Evolutionary conservation across 352 stramenopile species (phyloP), one percentile per base, ranked within the genome.

Genomic region (Poterioochromonas sp.): DNA sequence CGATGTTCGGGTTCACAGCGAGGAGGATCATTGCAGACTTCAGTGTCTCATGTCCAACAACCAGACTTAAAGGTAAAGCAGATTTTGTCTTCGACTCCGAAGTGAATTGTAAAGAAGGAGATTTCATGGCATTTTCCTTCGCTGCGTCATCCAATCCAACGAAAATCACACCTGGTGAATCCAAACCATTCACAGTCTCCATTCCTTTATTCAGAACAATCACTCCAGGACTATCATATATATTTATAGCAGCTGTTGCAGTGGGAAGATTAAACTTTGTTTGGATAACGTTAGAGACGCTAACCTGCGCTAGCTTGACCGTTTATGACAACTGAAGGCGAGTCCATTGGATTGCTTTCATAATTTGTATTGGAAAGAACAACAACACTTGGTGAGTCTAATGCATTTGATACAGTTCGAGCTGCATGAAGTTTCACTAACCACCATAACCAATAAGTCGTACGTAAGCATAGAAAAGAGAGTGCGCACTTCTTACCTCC

Each of bases 41-140:
- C 82, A 93, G 91, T 29, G 82, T 83, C 35, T 93, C 87, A 78
- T 93, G 86, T 65, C 88, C 88, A 0, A 92, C 86, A 78, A 93
- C 86, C 86, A 91, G 90, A 49, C 83, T 89, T 73, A 93, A 83
- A 70, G 88, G 88, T 22, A 62, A 32, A 32, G 12, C 51, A 8
- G 77, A 89, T 32, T 62, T 62, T 22, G 51, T 62, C 26, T 62
- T 62, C 2, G 51, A 62, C 26, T 62, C 51, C 2, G 51, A 62
- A 2, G 51, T 62, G 26, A 62, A 32, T 32, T 62, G 51, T 62
- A 62, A 32, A 8, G 51, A 62, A 8, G 51, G 51, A 62, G 51
- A 62, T 8, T 2, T 62, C 51, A 62, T 62, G 2, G 51, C 51
- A 32, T 62, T 62, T 22, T 62, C 29, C 51, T 32, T 22, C 29